Percentiles rank a stretch among this genome's conserved stretches.
phyloP scores from a whole-genome alignment of 2,329 filamentous ascomycete species.

The Aureobasidium pullulans region DNA sequence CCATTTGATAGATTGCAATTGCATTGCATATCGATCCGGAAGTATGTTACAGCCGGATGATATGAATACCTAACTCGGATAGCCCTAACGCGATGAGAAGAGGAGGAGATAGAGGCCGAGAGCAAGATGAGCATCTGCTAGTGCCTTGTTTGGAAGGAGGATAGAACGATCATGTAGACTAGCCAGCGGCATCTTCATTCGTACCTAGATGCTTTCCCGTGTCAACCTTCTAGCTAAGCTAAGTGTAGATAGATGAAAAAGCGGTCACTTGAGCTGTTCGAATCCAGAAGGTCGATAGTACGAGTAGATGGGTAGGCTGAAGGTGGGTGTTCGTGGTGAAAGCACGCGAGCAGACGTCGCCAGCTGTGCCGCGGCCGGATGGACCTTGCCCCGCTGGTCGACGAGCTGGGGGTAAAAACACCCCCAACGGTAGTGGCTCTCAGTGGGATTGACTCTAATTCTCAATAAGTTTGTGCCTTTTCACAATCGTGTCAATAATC shows the following conservation, averaged over 20 bases:
- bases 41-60: not conserved
- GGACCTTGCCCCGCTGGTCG: not conserved
- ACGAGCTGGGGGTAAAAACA: not conserved
- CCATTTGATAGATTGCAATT: not conserved
- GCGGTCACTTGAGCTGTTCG: conserved; percentile 1
- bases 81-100: not conserved
- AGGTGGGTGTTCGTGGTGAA: not conserved
- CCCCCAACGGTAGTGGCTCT: not conserved
- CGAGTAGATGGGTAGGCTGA: not conserved
- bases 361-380: not conserved
- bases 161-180: not conserved
- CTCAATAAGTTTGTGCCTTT: too few species aligned
- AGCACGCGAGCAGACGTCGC: conserved; percentile 10
- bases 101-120: not conserved
- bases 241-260: not conserved
- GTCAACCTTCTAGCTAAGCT: not conserved
- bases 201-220: not conserved
- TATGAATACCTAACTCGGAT: not conserved
- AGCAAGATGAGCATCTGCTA: not conserved
- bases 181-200: not conserved
- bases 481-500: too few species aligned
- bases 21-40: not conserved
- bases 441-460: too few species aligned
- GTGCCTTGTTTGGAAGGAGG: conserved; percentile 6
- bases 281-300: conserved; percentile 6